These are phyloP conservation scores for Curvularia eragrostidis DNA, from an alignment of 2,329 filamentous ascomycete genomes.

Conservation along the genomic window DNA sequence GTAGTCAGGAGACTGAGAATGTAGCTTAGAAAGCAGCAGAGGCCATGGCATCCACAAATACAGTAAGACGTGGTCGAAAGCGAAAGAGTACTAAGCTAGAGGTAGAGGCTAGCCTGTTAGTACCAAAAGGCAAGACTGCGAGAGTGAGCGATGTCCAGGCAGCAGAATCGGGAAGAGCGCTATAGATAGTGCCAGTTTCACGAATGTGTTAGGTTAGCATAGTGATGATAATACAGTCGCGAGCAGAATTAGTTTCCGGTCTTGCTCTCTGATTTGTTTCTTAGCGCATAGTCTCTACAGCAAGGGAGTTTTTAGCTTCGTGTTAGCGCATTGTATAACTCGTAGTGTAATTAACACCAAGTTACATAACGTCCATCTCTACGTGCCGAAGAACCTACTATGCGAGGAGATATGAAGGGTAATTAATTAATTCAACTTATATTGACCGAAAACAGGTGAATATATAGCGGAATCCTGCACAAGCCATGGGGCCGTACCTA, in stretches of 20 bases:
- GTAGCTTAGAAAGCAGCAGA: too few relatives aligned
- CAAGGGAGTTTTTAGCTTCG: background rate
- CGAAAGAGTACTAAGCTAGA: slow-evolving; percentile 10
- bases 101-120: slow-evolving; percentile 6
- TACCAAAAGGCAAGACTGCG: slow-evolving; percentile 13
- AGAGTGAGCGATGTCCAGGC: slow-evolving; percentile 10
- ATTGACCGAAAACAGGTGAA: background rate
- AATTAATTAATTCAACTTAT: background rate
- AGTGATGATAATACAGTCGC: too few relatives aligned
- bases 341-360: background rate
- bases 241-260: background rate
- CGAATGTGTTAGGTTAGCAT: too few relatives aligned
- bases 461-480: background rate
- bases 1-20: too few relatives aligned
- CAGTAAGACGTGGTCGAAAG: background rate
- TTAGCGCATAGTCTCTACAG: background rate
- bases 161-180: slow-evolving; percentile 7
- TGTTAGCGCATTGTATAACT: background rate
- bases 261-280: background rate
- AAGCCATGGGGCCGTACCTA: background rate
- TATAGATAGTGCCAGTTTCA: slow-evolving; percentile 5
- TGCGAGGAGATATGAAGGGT: background rate
- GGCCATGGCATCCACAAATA: too few relatives aligned
- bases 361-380: background rate
- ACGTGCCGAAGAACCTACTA: background rate